Percentiles rank a stretch among this genome's conserved stretches.
Evolutionary conservation across 177 flowering plant species (phyloP).

Genomic region (Tripterygium wilfordii): DNA sequence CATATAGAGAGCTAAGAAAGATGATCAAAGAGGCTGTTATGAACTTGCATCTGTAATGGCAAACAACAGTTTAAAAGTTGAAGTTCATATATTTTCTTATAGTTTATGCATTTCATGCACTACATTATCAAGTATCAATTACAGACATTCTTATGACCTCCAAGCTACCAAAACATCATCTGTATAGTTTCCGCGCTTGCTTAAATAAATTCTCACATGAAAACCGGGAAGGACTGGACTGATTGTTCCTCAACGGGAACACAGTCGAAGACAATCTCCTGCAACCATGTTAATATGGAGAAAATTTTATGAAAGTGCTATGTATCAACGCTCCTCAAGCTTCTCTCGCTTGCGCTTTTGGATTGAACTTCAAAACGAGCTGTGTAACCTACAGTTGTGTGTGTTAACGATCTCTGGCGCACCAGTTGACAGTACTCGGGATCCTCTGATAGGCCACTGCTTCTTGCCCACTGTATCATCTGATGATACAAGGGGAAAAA

Average conservation of each 20-base stretch:
- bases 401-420: slow-evolving; percentile 35
- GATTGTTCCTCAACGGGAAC: no score
- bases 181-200: background rate
- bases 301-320: background rate
- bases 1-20: slow-evolving; percentile 40
- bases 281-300: no score
- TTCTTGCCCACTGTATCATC: slow-evolving; percentile 41
- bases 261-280: no score
- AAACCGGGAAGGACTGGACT: no score
- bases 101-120: no score
- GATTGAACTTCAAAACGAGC: slow-evolving; percentile 34
- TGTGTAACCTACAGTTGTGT: slow-evolving; percentile 40
- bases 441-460: slow-evolving; percentile 36
- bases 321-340: background rate
- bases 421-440: slow-evolving; percentile 44
- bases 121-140: no score
- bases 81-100: no score
- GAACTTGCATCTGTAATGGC: slow-evolving; percentile 48
- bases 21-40: slow-evolving; percentile 52
- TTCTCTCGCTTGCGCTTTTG: slow-evolving; percentile 8
- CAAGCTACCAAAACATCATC: slow-evolving; percentile 2
- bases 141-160: no score
- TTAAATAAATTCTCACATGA: background rate
- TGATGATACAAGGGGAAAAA: slow-evolving; percentile 49
- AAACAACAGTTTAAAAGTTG: no score